Evolutionary conservation across 495 filamentous ascomycete genomes (phyloP).

Genomic region (Annulohypoxylon moriforme): DNA sequence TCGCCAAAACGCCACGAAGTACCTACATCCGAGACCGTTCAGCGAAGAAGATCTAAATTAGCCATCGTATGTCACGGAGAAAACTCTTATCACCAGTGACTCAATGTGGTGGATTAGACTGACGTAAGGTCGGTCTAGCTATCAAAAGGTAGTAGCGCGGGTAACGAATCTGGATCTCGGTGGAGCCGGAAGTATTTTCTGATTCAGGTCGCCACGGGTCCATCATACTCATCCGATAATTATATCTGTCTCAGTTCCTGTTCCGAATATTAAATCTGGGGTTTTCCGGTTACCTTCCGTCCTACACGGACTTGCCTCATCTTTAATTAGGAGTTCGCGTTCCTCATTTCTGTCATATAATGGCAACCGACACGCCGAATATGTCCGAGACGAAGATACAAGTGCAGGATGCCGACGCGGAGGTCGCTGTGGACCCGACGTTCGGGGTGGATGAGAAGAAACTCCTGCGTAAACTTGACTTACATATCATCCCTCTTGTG

Average conservation of each 20-base stretch:
- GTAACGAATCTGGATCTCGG: slow-evolving; percentile 12
- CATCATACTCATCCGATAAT: slow-evolving; percentile 13
- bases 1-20: not conserved
- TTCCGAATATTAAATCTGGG: not conserved
- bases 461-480: slow-evolving; percentile 54
- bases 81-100: slow-evolving; percentile 3
- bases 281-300: not conserved
- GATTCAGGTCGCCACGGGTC: slow-evolving; percentile 10
- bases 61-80: not conserved
- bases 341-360: not conserved
- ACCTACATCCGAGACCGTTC: not conserved
- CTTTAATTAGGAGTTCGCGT: not conserved
- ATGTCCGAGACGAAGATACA: slow-evolving; percentile 37
- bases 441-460: slow-evolving; percentile 48
- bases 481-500: slow-evolving; percentile 52
- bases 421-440: slow-evolving; percentile 17
- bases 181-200: slow-evolving; percentile 30
- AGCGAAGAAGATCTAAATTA: not conserved
- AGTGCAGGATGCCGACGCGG: slow-evolving; percentile 24
- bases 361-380: slow-evolving; percentile 23
- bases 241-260: slow-evolving; percentile 1
- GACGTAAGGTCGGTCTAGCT: slow-evolving; percentile 22
- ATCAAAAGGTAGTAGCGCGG: slow-evolving; percentile 6
- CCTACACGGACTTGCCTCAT: slow-evolving; percentile 1
- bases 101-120: slow-evolving; percentile 12